Base-by-base conservation (phyloP, 768 basidiomycete genomes). In the Auricularia sp. region DNA sequence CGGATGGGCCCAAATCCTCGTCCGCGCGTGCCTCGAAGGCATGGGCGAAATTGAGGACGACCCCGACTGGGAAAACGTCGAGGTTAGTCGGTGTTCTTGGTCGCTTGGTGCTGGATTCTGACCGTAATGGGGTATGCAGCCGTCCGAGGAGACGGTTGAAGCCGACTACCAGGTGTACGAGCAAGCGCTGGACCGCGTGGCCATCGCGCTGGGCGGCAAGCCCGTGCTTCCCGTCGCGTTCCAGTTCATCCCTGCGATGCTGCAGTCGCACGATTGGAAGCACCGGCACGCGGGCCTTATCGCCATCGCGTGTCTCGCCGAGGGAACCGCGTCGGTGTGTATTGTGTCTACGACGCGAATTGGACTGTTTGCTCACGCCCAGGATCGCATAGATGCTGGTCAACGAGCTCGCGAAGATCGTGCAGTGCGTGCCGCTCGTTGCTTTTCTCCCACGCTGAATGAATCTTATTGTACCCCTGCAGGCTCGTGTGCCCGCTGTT, bases 241-340 rank as follows among this genome's bases (percentile, higher is more conserved):
- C 76, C 84, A 58, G 54, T 85, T 86, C 65, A 91, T 92, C 14
- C 90, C 90, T 0, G 86, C 85, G 0, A 91, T 95, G 87, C 79
- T 94, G 65, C 83, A 82, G 0, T 86, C 83, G 64, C 87, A 86
- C 66, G 90, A 94, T 74, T 96, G 94, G 94, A 81, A 90, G 63
- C 81, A 85, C 34, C 80, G 92, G 35, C 92, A 95, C 69, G 92
- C 91, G 0, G 93, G 89, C 11, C 76, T 95, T 33, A 90, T 93
- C 84, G 90, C 91, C 0, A 88, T 96, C 65, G 90, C 90, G 0
- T 83, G 88, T 0, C 87, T 94, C 62, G 91, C 85, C 0, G 93
- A 94, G 74, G 93, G 93, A 1, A 91, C 90, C 0, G 85, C 82
- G 44, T 87, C 86, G 77, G 85, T 87, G 56, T 29, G 73, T 68